These are phyloP conservation scores for Rubroboletus satanas DNA, from an alignment of 768 basidiomycete genomes.

Conservation along the genomic window DNA sequence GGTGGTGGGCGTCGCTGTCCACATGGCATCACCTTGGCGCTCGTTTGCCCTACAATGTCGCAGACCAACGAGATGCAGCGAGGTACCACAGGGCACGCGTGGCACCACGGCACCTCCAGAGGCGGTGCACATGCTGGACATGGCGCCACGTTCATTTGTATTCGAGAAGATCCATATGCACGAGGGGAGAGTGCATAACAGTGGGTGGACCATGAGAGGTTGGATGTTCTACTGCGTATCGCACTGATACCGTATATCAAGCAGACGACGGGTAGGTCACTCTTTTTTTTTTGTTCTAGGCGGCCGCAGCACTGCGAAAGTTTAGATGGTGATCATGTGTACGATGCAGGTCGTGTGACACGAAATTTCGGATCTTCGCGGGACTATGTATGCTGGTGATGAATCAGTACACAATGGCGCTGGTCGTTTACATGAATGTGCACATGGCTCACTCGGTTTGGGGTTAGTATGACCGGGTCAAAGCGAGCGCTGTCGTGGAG, in stretches of 20 bases:
- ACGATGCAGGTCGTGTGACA: slow-evolving; percentile 18
- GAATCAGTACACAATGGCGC: not conserved
- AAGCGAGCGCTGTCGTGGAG: slow-evolving; percentile 1
- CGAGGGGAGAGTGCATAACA: not conserved
- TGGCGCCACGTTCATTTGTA: not conserved
- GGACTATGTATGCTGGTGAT: not conserved
- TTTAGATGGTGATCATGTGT: not conserved
- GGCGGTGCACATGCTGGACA: not conserved
- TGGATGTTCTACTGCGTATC: not conserved
- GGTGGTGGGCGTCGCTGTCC: not conserved
- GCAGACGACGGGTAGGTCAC: not conserved
- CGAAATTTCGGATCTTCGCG: not conserved
- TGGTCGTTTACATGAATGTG: not conserved
- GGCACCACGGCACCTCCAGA: not conserved
- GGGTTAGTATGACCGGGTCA: not conserved
- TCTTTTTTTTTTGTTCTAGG: not conserved
- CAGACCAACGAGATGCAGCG: not conserved
- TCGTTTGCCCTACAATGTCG: not conserved
- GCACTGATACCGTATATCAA: not conserved
- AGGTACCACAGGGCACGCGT: not conserved
- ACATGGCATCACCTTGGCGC: not conserved
- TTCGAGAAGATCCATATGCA: slow-evolving; percentile 1
- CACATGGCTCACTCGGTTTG: not conserved
- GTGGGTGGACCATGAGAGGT: not conserved
- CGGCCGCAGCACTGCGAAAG: not conserved